Evolutionary conservation across 2,329 filamentous ascomycete species (phyloP).

Genomic region (Catunica adiposa): DNA sequence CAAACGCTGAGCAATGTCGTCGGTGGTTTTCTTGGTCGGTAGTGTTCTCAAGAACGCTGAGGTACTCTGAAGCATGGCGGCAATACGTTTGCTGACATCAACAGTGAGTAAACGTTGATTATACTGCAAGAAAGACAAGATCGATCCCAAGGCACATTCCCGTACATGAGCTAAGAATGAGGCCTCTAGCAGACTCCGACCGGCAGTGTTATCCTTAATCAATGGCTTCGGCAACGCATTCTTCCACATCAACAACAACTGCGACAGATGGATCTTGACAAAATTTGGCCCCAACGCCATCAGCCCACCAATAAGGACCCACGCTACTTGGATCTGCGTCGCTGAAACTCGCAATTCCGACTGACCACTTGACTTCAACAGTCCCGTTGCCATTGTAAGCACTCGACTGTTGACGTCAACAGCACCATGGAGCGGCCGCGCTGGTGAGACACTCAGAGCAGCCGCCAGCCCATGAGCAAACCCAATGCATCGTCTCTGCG

Average conservation of each 20-base stretch:
- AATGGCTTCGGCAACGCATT: conserved; percentile 89
- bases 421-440: conserved; percentile 81
- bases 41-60: conserved; percentile 75
- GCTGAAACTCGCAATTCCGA: conserved; percentile 81
- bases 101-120: conserved; percentile 83
- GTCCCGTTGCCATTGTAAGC: conserved; percentile 73
- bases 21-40: conserved; percentile 66
- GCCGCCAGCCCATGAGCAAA: conserved; percentile 86
- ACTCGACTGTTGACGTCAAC: conserved; percentile 90
- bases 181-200: conserved; percentile 70
- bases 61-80: conserved; percentile 88
- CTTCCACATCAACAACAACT: conserved; percentile 87
- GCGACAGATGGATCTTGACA: conserved; percentile 93
- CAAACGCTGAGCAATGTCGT: conserved; percentile 71
- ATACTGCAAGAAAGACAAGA: conserved; percentile 82
- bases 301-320: conserved; percentile 88
- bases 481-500: conserved; percentile 68
- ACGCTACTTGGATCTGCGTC: conserved; percentile 92
- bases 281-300: conserved; percentile 97
- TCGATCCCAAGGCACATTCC: conserved; percentile 82
- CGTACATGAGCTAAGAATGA: conserved; percentile 89
- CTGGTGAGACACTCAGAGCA: conserved; percentile 73
- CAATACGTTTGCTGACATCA: conserved; percentile 84
- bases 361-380: conserved; percentile 82
- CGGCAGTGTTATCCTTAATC: conserved; percentile 76